Base-by-base conservation (phyloP, 129 eudicot species). In the Glebionis coronaria region DNA sequence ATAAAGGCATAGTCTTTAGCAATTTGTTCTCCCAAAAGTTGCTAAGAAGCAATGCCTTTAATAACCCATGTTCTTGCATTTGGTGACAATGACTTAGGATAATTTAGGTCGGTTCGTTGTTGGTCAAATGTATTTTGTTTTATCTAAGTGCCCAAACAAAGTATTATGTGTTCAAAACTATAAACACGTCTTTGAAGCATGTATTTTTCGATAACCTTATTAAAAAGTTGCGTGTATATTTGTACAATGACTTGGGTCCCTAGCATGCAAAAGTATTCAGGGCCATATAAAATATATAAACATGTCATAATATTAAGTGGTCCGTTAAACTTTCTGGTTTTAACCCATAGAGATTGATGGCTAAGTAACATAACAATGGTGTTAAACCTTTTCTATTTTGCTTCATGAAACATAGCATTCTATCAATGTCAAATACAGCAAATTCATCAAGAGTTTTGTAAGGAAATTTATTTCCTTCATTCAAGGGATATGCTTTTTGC, bases 11-110 rank as follows among this genome's bases (percentile, higher is more conserved):
- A n/a, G 14, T 29, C 64, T 59, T 31, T 59, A 29, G 2, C 35
- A 5, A 4, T 29, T 59, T 59, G 23, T 54, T 68, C 54, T 51
- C 47, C 63, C 60, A 68, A 68, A 21, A 47, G 45, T 20, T 49
- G 9, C 54, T 53, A 20, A 25, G 50, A 56, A 49, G 44, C 21
- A 75, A 38, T 40, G 40, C 69, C 79, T 75, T 75, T 59, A 68
- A 52, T 50, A 73, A 75, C 68, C 61, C 55, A 75, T 75, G 79
- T 60, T 68, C 74, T 75, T 60, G 69, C 55, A 75, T 75, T 51
- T 12, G 67, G 57, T 49, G 57, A 68, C 74, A 75, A 75, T 68
- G 79, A 75, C 79, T 59, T 67, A 59, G 40, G 74, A 50, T 75
- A 42, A 38, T 75, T 65, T 20, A 52, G 50, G 56, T 12, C 57